Evolutionary conservation across 164 flowering plant species (phyloP), one percentile per base, ranked within the genome.

Genomic region (Cinnamomum chago): DNA sequence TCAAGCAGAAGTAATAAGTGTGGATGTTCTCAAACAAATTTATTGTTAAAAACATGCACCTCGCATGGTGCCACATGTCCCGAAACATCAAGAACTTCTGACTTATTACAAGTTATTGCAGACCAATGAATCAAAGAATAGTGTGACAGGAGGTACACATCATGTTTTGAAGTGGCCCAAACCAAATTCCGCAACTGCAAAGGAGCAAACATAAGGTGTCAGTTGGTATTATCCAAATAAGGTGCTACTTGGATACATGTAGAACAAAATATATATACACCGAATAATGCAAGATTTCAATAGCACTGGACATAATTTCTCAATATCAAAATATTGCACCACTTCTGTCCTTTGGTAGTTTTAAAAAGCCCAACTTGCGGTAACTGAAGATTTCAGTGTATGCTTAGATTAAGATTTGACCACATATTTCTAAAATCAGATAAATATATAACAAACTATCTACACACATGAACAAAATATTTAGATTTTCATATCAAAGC

Each of bases 21-120:
- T 23, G 14, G 23, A 10, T 23, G 14, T 28, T 30, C 28, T 10
- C 69, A 67, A 5, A 55, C 17, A 20, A 20, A 55, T 55, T 55
- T 67, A 30, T 13, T 1, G 3, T 30, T 33, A 67, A 18, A 66
- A 71, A 71, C 30, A 70, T 25, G 75, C 70, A 88, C 93, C 88
- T 89, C 91, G 47, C 24, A 23, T 25, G 78, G 78, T 30, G 74
- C 70, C 5, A 76, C 70, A 64, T 66, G 78, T 51, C 78, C 78
- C 3, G 70, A 71, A 65, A 76, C 65, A 66, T 76, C 71, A 52
- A 76, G 78, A 25, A 76, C 78, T 65, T 76, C 78, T 3, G 70
- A 50, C 30, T 23, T 62, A 52, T 70, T 76, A 70, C 74, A 71
- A 33, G 74, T 22, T 50, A 76, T 18, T 51, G 78, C 50, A 12